phyloP scores from a whole-genome alignment of 2,329 filamentous ascomycete species.

The Lecanicillium sp. region DNA sequence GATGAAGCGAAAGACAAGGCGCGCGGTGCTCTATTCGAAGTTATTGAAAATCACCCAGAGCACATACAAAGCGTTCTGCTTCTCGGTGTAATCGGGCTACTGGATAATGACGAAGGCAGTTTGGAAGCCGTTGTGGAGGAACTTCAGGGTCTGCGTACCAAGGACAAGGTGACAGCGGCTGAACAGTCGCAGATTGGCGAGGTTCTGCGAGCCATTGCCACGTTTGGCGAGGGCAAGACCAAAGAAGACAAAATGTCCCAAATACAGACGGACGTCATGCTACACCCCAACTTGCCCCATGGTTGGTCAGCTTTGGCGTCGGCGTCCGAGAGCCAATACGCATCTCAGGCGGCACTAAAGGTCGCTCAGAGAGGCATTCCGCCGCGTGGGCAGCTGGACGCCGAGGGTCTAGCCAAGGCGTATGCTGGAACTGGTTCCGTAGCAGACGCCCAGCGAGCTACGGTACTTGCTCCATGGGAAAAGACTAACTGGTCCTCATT shows the following conservation, averaged over 20 bases:
- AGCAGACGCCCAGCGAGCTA: constrained; percentile 66
- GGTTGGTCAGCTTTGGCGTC: constrained; percentile 73
- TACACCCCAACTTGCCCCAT: constrained; percentile 68
- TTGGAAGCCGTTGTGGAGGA: constrained; percentile 74
- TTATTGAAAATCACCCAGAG: constrained; percentile 63
- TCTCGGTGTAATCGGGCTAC: constrained; percentile 72
- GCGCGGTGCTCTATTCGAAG: constrained; percentile 69
- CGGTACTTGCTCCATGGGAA: constrained; percentile 77
- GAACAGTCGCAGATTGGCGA: constrained; percentile 65
- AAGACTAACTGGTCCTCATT: constrained; percentile 55
- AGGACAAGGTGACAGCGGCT: constrained; percentile 49
- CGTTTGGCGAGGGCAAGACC: constrained; percentile 39
- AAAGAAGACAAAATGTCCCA: constrained; percentile 50
- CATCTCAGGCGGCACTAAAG: constrained; percentile 70
- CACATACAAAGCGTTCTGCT: constrained; percentile 76
- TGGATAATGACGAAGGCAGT: constrained; percentile 72
- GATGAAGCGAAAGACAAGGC: constrained; percentile 67
- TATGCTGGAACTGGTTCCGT: constrained; percentile 65
- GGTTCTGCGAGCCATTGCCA: constrained; percentile 66
- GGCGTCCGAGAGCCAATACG: constrained; percentile 41
- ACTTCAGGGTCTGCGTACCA: constrained; percentile 63
- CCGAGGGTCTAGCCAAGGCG: constrained; percentile 61
- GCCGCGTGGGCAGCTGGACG: constrained; percentile 59
- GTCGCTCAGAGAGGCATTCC: constrained; percentile 70
- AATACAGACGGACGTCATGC: constrained; percentile 68